These are phyloP conservation scores for Pseudogymnoascus sp. DNA, from an alignment of 2,329 filamentous ascomycete genomes.

Conservation along the genomic window DNA sequence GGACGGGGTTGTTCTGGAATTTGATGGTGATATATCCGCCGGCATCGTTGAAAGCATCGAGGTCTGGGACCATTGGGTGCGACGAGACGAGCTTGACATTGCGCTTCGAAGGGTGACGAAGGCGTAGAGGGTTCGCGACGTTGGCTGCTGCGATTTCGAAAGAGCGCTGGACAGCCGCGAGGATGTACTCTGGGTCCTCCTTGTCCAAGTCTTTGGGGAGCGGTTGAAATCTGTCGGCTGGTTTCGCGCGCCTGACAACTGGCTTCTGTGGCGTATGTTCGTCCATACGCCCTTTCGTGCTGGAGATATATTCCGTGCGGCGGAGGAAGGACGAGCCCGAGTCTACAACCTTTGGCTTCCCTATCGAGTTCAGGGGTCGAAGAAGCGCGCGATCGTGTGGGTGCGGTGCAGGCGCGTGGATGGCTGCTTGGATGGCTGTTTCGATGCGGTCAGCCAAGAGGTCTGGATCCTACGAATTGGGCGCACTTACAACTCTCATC, in stretches of 20 bases:
- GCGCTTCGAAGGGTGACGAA: constrained; percentile 51
- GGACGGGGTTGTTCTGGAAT: constrained; percentile 58
- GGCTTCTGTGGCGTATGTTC: constrained; percentile 36
- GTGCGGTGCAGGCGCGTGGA: constrained; percentile 64
- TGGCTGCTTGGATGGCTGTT: constrained; percentile 72
- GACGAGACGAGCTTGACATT: constrained; percentile 52
- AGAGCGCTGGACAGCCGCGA: constrained; percentile 57
- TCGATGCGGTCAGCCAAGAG: constrained; percentile 11
- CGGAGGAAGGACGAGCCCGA: constrained; percentile 87
- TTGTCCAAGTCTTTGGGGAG: constrained; percentile 43
- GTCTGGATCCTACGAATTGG: constrained; percentile 12
- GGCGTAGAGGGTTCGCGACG: constrained; percentile 45
- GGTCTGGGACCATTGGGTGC: constrained; percentile 56
- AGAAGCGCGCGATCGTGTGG: constrained; percentile 80
- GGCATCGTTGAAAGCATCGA: constrained; percentile 62
- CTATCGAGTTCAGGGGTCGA: constrained; percentile 73
- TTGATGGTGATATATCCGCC: constrained; percentile 65
- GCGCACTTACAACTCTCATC: constrained; percentile 74
- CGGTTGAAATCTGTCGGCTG: constrained; percentile 40
- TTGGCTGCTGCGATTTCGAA: constrained; percentile 49
- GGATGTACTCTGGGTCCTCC: constrained; percentile 59
- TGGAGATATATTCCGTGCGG: constrained; percentile 88
- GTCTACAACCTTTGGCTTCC: constrained; percentile 71
- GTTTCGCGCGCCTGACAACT: constrained; percentile 34
- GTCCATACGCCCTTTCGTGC: constrained; percentile 43